Conservation (phyloP, 306 rosid species). For the Vigna radiata region DNA sequence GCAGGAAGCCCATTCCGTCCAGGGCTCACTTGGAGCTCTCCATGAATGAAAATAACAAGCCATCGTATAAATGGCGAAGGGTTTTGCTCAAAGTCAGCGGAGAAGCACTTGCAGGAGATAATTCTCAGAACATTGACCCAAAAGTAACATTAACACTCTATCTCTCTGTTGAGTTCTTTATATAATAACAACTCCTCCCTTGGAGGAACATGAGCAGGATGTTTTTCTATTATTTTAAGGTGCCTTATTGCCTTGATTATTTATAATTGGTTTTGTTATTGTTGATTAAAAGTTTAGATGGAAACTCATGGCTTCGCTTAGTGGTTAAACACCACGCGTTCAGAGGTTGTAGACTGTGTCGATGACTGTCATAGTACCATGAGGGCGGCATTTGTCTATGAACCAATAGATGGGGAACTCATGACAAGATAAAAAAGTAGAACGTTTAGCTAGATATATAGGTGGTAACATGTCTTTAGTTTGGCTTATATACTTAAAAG, state of each 20-base stretch:
- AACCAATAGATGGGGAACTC: too few relatives aligned
- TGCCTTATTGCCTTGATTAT: background rate
- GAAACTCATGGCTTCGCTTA: too few relatives aligned
- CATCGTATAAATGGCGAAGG: slow-evolving; percentile 80
- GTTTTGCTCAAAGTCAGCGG: slow-evolving; percentile 96
- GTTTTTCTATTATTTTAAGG: background rate
- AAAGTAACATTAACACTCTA: slow-evolving; percentile 54
- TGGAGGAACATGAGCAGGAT: background rate
- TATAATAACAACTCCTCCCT: background rate
- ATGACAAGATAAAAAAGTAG: too few relatives aligned
- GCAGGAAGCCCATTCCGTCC: slow-evolving; percentile 61
- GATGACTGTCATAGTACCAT: too few relatives aligned
- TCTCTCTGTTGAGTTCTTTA: background rate
- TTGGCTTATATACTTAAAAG: background rate
- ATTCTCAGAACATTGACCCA: slow-evolving; percentile 85
- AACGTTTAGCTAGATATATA: background rate
- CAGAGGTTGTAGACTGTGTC: too few relatives aligned
- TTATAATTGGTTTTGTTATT: background rate
- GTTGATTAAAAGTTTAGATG: background rate
- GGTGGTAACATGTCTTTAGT: background rate
- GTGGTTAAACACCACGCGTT: too few relatives aligned
- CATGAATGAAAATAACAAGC: slow-evolving; percentile 59
- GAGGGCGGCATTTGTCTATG: too few relatives aligned
- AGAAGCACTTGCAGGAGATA: slow-evolving; percentile 98
- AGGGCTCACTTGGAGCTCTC: slow-evolving; percentile 61